Base-by-base conservation (phyloP, 352 stramenopile genomes). In the Pythium volutum region DNA sequence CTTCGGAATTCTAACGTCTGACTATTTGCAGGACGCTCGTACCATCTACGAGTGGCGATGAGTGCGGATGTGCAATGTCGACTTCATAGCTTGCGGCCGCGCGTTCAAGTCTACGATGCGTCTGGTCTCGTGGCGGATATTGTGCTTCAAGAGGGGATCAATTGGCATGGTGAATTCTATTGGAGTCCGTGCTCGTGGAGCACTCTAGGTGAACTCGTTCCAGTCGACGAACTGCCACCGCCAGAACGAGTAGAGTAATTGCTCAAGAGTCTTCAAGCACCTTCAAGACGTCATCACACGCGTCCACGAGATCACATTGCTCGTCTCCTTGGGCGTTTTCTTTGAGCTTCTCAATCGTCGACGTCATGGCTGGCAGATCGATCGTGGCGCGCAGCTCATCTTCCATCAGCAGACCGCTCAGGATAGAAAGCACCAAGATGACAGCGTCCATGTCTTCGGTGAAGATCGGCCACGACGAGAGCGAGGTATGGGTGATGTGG, bases 121-220 rank as follows among this genome's bases (percentile, higher is more conserved):
- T 49, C 61, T 0, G 77, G 75, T 20, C 66, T 84, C n/a, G 33
- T 82, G 43, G 71, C 73, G 55, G 71, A 87, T 47, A 59, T 49
- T 20, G 62, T 54, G 15, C 55, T 74, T 6, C 50, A 34, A 0
- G 43, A 34, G 3, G 56, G 70, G 25, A 52, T 55, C 7, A 49
- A 55, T 46, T 87, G 66, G 62, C 67, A 64, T 55, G 54, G 61
- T 22, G 55, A 68, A 5, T 84, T 84, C 51, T 87, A 88, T 53
- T 85, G 76, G 78, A 55, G 57, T 26, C 67, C 84, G 9, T 87
- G 81, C 55, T 70, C 23, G 4, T 90, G 81, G 81, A 58, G 76
- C 42, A 38, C 25, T 27, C 43, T 27, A 31, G 81, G 78, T 29
- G 46, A 47, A n/a, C 41, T 88, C 18, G 11, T 33, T 11, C 18